These are phyloP conservation scores for Trypanosoma boissoni DNA, from an alignment of 208 protist species.

Conservation along the genomic window DNA sequence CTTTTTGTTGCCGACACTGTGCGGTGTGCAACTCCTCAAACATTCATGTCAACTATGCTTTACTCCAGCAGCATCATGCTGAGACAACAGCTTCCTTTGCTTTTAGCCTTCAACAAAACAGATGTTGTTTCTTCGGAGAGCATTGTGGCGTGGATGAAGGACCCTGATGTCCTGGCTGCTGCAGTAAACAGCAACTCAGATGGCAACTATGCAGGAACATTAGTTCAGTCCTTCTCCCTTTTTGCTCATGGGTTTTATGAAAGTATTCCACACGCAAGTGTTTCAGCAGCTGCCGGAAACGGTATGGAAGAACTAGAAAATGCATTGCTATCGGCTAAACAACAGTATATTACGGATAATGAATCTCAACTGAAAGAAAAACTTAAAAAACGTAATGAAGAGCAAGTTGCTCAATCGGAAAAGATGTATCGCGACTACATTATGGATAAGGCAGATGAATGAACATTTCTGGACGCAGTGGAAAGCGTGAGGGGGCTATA, in stretches of 20 bases:
- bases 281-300: conserved; percentile 92
- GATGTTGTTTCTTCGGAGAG: conserved; percentile 91
- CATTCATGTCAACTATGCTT: conserved; percentile 99
- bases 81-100: conserved; percentile 97
- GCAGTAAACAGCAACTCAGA: conserved; percentile 56
- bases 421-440: conserved; percentile 6
- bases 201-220: conserved; percentile 85
- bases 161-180: conserved; percentile 88
- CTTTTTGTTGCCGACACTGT: conserved; percentile 98
- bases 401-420: conserved; percentile 8
- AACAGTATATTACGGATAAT: conserved; percentile 69
- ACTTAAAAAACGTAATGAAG: conserved; percentile 5
- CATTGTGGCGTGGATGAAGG: conserved; percentile 93
- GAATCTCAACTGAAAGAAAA: conserved; percentile 2
- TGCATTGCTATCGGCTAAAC: conserved; percentile 59
- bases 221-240: conserved; percentile 93
- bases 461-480: no score
- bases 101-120: conserved; percentile 98
- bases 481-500: no score
- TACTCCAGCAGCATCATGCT: conserved; percentile 99
- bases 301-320: conserved; percentile 90
- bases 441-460: conserved; percentile 5
- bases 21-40: conserved; percentile 91
- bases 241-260: conserved; percentile 98
- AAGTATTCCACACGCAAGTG: conserved; percentile 79